phyloP scores from a whole-genome alignment of 2,329 filamentous ascomycete species.

The Bipolaris sorokiniana region DNA sequence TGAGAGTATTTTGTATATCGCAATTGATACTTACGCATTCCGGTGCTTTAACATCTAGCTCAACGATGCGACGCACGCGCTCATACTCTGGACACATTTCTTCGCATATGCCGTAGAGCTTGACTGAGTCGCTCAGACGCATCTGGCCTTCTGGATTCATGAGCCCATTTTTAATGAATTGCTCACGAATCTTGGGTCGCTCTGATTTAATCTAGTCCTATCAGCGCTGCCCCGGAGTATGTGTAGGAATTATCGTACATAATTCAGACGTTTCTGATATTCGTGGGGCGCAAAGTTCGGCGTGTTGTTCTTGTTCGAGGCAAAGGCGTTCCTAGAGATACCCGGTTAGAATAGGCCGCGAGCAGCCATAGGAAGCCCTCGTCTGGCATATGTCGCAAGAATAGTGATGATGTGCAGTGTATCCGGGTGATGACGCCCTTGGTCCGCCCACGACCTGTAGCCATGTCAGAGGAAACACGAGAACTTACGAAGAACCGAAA shows the following conservation, averaged over 20 bases:
- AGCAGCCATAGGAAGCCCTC: constrained; percentile 21
- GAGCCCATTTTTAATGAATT: constrained; percentile 39
- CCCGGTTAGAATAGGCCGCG: constrained; percentile 32
- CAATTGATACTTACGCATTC: constrained; percentile 55
- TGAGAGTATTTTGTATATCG: not conserved
- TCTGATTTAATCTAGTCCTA: constrained; percentile 50
- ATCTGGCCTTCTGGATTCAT: constrained; percentile 64
- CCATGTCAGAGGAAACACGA: constrained; percentile 7
- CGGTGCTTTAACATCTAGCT: constrained; percentile 65
- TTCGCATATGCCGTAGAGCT: constrained; percentile 65
- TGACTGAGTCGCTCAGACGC: constrained; percentile 65
- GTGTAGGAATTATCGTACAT: constrained; percentile 25
- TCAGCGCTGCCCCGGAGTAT: constrained; percentile 15
- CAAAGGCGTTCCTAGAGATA: constrained; percentile 14
- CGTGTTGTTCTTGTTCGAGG: constrained; percentile 20
- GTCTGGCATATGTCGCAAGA: constrained; percentile 6
- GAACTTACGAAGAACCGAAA: constrained; percentile 19
- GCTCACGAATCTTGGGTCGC: constrained; percentile 45
- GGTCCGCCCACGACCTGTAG: constrained; percentile 20
- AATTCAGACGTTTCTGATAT: constrained; percentile 31
- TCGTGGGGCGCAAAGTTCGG: constrained; percentile 34
- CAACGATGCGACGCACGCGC: constrained; percentile 65
- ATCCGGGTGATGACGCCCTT: constrained; percentile 13
- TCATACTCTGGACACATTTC: constrained; percentile 71
- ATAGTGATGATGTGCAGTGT: constrained; percentile 8